A percentile compares a stretch with the other conserved stretches of the same genome.
Conservation (phyloP, 768 basidiomycete species). For the Lentinula boryana region DNA sequence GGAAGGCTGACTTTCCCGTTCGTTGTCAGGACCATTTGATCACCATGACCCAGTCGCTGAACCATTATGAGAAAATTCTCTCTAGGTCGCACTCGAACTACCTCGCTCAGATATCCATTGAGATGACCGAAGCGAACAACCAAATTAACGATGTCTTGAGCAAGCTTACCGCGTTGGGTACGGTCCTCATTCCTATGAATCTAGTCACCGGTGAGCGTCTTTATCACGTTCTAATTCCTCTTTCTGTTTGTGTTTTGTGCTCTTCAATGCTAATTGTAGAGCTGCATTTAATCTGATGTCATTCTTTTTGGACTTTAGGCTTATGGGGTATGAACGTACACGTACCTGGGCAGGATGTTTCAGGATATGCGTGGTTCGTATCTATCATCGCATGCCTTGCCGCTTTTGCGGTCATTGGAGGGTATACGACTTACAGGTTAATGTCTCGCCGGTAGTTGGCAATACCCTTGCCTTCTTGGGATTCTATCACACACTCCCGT, state of each 20-base stretch:
- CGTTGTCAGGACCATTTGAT: conserved; percentile 80
- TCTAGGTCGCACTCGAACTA: conserved; percentile 99
- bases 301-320: conserved; percentile 32
- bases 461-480: no score
- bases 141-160: conserved; percentile 99
- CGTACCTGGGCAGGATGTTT: conserved; percentile 78
- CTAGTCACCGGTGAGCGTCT: conserved; percentile 72
- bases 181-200: conserved; percentile 96
- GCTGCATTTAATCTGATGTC: background rate
- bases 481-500: no score
- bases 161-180: conserved; percentile 96
- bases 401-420: conserved; percentile 77
- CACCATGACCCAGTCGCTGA: conserved; percentile 99
- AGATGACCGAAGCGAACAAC: conserved; percentile 99
- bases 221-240: background rate
- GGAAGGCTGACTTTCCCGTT: background rate
- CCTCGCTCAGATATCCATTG: conserved; percentile 98
- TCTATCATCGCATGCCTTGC: conserved; percentile 79
- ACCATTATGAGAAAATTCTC: conserved; percentile 99
- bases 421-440: conserved; percentile 73
- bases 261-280: background rate
- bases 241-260: no score
- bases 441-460: conserved; percentile 41
- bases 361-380: conserved; percentile 64
- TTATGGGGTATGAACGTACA: conserved; percentile 99